Evolutionary conservation across 2,329 filamentous ascomycete genomes (phyloP).

Genomic region (Alternaria brassicae): DNA sequence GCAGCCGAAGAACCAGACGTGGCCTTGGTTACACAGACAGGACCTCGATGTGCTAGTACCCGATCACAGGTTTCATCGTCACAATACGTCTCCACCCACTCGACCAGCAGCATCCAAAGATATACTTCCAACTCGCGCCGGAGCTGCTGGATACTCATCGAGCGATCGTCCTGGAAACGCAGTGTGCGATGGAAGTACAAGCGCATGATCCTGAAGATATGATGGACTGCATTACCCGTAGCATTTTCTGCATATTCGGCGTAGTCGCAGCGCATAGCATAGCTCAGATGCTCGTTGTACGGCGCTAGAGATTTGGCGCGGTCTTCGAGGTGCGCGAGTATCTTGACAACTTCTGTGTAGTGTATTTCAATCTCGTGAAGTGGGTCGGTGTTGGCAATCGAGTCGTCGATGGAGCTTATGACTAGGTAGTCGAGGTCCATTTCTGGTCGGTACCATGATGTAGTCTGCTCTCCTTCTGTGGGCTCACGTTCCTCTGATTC

Average conservation of each 20-base stretch:
- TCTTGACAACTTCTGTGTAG: background rate
- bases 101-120: constrained; percentile 5
- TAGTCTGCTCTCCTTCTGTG: background rate
- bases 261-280: background rate
- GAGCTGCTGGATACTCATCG: background rate
- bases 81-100: constrained; percentile 2
- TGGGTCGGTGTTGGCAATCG: no score
- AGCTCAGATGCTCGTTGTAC: background rate
- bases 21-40: background rate
- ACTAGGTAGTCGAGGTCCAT: background rate
- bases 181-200: constrained; percentile 14
- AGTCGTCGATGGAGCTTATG: background rate
- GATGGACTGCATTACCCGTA: background rate
- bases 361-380: background rate
- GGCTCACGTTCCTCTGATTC: background rate
- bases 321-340: background rate
- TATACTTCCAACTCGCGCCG: constrained; percentile 4
- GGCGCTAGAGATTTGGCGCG: background rate
- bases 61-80: background rate
- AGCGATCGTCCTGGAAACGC: background rate
- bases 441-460: background rate
- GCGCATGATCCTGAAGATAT: constrained; percentile 2
- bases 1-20: background rate
- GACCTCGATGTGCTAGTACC: background rate
- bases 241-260: background rate